Evolutionary conservation across 352 stramenopile species (phyloP).

Genomic region (Globisporangium cederbergense): DNA sequence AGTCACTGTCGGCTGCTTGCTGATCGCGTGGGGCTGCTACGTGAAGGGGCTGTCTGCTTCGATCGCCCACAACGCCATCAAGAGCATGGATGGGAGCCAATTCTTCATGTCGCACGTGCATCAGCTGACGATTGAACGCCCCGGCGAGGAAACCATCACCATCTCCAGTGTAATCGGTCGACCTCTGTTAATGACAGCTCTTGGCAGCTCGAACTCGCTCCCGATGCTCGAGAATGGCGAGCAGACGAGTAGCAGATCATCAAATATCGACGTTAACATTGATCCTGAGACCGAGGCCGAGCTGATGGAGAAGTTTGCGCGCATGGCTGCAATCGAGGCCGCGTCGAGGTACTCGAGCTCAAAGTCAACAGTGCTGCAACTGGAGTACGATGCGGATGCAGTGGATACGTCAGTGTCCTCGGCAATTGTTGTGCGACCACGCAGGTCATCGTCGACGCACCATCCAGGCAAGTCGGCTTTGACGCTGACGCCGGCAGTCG

Average conservation of each 20-base stretch:
- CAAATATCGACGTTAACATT: conserved; percentile 27
- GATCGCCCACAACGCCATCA: conserved; percentile 57
- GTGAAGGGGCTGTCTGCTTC: conserved; percentile 68
- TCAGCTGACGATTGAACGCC: conserved; percentile 62
- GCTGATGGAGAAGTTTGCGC: conserved; percentile 67
- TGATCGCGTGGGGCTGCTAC: conserved; percentile 76
- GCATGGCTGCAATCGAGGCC: conserved; percentile 47
- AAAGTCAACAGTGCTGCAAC: conserved; percentile 32
- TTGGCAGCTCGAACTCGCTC: conserved; percentile 25
- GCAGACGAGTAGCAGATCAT: conserved; percentile 18
- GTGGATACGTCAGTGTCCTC: conserved; percentile 7
- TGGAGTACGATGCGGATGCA: conserved; percentile 35
- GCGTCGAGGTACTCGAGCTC: conserved; percentile 25
- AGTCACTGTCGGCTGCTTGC: conserved; percentile 35
- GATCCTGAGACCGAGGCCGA: conserved; percentile 47
- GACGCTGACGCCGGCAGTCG: conserved; percentile 21
- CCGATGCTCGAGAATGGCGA: conserved; percentile 52
- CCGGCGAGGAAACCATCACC: conserved; percentile 64
- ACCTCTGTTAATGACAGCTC: conserved; percentile 49
- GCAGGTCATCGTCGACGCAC: conserved; percentile 14
- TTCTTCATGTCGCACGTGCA: conserved; percentile 68
- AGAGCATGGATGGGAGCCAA: conserved; percentile 55
- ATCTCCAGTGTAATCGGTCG: conserved; percentile 75
- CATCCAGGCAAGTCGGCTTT: conserved; percentile 24
- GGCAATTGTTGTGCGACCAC: conserved; percentile 14